phyloP scores from a whole-genome alignment of 139 green algal species.

The Yamagishiella unicocca region DNA sequence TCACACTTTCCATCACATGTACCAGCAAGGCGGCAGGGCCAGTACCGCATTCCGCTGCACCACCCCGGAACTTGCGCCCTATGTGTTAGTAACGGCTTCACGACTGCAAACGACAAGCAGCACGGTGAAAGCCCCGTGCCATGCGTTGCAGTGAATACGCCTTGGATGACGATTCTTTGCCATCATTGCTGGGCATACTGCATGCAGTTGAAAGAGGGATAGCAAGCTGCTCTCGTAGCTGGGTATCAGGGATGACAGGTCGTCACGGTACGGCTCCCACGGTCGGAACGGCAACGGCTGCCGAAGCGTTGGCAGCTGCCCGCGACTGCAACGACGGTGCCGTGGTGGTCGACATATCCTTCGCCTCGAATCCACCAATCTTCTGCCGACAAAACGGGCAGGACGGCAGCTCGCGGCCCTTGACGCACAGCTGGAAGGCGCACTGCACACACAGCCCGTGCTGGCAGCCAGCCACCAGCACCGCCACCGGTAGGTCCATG shows the following conservation, averaged over 20 bases:
- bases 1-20: too few relatives aligned
- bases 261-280: too few relatives aligned
- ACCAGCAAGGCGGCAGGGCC: too few relatives aligned
- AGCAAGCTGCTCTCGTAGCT: neutral
- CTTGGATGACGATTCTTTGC: too few relatives aligned
- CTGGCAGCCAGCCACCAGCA: conserved; percentile 59
- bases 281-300: neutral
- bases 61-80: too few relatives aligned
- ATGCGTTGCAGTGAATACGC: too few relatives aligned
- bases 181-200: too few relatives aligned
- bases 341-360: neutral
- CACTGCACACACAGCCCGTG: conserved; percentile 69
- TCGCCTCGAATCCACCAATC: conserved; percentile 58
- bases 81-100: too few relatives aligned
- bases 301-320: neutral
- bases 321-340: neutral
- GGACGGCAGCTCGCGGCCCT: conserved; percentile 59
- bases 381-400: conserved; percentile 68
- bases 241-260: neutral
- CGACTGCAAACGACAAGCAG: too few relatives aligned
- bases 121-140: too few relatives aligned
- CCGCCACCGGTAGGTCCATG: conserved; percentile 60
- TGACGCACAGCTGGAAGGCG: conserved; percentile 69
- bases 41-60: too few relatives aligned
- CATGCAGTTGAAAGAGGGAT: too few relatives aligned